Conservation (phyloP, 2,329 filamentous ascomycete species). For the Curvularia lunata region DNA sequence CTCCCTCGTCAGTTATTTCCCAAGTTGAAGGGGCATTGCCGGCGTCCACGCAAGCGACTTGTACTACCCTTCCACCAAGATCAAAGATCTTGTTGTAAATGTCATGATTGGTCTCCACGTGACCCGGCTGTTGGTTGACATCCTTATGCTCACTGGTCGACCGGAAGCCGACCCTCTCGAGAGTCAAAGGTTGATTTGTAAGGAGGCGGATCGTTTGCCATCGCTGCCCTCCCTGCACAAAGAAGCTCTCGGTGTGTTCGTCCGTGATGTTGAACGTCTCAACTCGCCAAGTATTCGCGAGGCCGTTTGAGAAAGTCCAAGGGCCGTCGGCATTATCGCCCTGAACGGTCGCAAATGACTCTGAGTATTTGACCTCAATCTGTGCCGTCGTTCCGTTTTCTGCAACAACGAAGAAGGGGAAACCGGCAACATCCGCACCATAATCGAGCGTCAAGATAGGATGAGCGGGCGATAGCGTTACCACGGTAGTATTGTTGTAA, state of each 20-base stretch:
- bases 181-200: slow-evolving; percentile 40
- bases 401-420: slow-evolving; percentile 18
- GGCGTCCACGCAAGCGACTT: slow-evolving; percentile 48
- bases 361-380: slow-evolving; percentile 8
- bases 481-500: not conserved
- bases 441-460: slow-evolving; percentile 22
- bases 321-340: slow-evolving; percentile 20
- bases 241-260: slow-evolving; percentile 33
- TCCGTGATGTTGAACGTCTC: slow-evolving; percentile 45
- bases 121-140: not conserved
- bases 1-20: slow-evolving; percentile 45
- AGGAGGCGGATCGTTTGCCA: slow-evolving; percentile 51
- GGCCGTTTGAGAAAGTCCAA: slow-evolving; percentile 25
- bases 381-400: not conserved
- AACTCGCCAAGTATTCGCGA: slow-evolving; percentile 15
- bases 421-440: slow-evolving; percentile 25
- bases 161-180: slow-evolving; percentile 44
- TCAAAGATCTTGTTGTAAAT: slow-evolving; percentile 48
- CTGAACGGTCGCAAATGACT: not conserved
- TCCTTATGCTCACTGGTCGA: slow-evolving; percentile 22
- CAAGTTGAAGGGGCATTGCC: slow-evolving; percentile 44
- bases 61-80: slow-evolving; percentile 46
- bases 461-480: slow-evolving; percentile 11
- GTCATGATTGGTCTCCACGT: slow-evolving; percentile 15
- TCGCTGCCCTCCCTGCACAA: slow-evolving; percentile 52